Evolutionary conservation across 108 stramenopile species (phyloP), one percentile per base, ranked within the genome.

Genomic region (Nitzschia inconspicua): DNA sequence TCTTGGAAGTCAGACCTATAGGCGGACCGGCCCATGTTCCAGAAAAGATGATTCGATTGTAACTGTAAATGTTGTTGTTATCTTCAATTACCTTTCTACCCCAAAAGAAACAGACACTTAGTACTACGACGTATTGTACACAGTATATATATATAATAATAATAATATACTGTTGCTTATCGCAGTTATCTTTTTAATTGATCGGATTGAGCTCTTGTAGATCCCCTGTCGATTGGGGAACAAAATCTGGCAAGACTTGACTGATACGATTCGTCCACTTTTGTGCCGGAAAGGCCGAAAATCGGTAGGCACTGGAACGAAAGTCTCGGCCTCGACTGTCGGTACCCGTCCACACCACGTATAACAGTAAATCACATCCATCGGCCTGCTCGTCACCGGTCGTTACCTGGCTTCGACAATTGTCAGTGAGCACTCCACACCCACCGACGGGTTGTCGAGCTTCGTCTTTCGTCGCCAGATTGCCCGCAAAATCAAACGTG

Each of bases 271-370:
- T 79, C n/a, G 55, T 39, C 47, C 79, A 66, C 24, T 80, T 73
- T 53, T 79, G 76, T 4, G 76, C 63, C n/a, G 84, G 84, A 57
- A 93, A 93, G 30, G 82, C 77, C 23, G 88, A 89, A 47, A 88
- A 87, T 56, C 94, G 82, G 26, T 78, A 75, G 49, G 81, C 80
- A 39, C 77, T 85, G 39, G 86, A 89, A 28, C 60, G 61, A 52
- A 95, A 90, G 41, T 77, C 77, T 27, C 66, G 72, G 18, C 92
- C 90, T 26, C 82, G 54, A 14, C 68, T 51, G 50, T 90, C 94
- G n/a, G 92, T 88, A 18, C 94, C 94, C 6, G 92, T 91, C 94
- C 94, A 95, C 7, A 91, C 92, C 31, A 93, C 88, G 58, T 92
- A 86, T 13, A 95, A 53, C 30, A 70, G 73, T 56, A 95, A 63